A percentile compares a stretch with the other conserved stretches of the same genome.
phyloP scores from a whole-genome alignment of 495 filamentous ascomycete species.

The Parathielavia appendiculata region DNA sequence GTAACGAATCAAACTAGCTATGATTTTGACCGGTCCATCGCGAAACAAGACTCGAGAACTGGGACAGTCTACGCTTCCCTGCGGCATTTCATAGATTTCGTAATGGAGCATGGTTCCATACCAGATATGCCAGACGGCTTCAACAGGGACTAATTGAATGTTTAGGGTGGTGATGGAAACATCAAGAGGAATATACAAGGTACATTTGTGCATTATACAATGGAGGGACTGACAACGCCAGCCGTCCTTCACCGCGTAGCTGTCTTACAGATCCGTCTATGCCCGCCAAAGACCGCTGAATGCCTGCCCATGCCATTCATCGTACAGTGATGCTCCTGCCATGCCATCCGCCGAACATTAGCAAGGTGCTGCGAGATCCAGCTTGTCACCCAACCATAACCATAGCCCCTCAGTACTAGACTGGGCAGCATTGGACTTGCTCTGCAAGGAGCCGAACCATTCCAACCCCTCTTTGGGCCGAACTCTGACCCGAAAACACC shows the following conservation, averaged over 20 bases:
- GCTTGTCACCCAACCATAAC: background rate
- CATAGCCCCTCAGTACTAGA: too few relatives aligned
- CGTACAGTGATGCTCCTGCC: conserved; percentile 5
- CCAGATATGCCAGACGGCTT: background rate
- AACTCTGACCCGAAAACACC: background rate
- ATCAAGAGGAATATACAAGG: conserved; percentile 12
- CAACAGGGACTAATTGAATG: background rate
- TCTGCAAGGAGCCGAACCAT: too few relatives aligned
- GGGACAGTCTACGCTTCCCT: background rate
- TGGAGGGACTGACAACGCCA: background rate
- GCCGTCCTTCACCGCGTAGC: background rate
- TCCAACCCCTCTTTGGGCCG: too few relatives aligned
- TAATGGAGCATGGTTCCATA: background rate
- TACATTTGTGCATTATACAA: conserved; percentile 21
- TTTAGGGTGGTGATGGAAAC: background rate
- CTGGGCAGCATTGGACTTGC: too few relatives aligned
- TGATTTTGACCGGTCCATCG: background rate
- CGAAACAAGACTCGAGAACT: background rate
- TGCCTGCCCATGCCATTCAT: conserved; percentile 6
- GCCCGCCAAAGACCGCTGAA: conserved; percentile 1
- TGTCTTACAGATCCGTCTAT: conserved; percentile 11
- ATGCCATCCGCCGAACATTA: background rate
- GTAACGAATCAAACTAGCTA: background rate
- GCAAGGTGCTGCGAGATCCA: background rate
- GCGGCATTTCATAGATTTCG: background rate